phyloP scores from a whole-genome alignment of 2,329 filamentous ascomycete species.

The Lachnellula willkommii region DNA sequence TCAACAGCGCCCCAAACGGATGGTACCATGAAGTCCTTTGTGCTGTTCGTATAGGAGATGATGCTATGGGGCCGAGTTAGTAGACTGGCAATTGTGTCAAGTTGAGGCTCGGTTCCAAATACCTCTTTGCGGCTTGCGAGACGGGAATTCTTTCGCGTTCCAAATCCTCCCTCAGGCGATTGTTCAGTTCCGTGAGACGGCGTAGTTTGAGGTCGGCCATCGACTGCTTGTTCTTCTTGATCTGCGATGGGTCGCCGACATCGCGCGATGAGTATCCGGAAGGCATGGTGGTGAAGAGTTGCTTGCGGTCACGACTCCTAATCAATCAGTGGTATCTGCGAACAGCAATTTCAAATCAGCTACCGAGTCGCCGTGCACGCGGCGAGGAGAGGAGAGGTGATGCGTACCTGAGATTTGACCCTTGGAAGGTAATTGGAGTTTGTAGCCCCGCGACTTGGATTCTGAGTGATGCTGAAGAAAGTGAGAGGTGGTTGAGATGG shows the following conservation, averaged over 20 bases:
- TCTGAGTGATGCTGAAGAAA: neutral
- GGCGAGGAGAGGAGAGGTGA: neutral
- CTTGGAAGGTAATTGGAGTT: neutral
- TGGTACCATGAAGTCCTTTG: slow-evolving; percentile 95
- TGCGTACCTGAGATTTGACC: neutral
- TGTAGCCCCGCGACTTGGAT: neutral
- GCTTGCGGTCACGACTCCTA: slow-evolving; percentile 7
- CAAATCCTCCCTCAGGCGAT: slow-evolving; percentile 89
- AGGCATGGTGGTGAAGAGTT: slow-evolving; percentile 40
- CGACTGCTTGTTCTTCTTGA: slow-evolving; percentile 94
- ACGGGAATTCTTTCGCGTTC: slow-evolving; percentile 94
- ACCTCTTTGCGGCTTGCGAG: slow-evolving; percentile 87
- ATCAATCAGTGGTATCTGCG: slow-evolving; percentile 3
- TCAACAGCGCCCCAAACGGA: slow-evolving; percentile 94
- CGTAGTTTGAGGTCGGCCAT: slow-evolving; percentile 98
- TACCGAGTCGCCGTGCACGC: neutral
- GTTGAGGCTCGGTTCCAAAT: slow-evolving; percentile 32
- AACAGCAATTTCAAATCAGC: neutral
- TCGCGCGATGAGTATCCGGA: slow-evolving; percentile 63
- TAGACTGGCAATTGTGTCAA: slow-evolving; percentile 3
- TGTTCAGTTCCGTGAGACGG: slow-evolving; percentile 93
- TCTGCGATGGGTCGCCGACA: slow-evolving; percentile 61
- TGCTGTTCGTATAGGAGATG: slow-evolving; percentile 96
- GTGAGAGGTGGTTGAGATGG: neutral
- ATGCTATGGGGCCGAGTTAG: slow-evolving; percentile 54